Evolutionary conservation across 2,329 filamentous ascomycete species (phyloP), one percentile per base, ranked within the genome.

Genomic region (Aspergillus pseudonomiae): DNA sequence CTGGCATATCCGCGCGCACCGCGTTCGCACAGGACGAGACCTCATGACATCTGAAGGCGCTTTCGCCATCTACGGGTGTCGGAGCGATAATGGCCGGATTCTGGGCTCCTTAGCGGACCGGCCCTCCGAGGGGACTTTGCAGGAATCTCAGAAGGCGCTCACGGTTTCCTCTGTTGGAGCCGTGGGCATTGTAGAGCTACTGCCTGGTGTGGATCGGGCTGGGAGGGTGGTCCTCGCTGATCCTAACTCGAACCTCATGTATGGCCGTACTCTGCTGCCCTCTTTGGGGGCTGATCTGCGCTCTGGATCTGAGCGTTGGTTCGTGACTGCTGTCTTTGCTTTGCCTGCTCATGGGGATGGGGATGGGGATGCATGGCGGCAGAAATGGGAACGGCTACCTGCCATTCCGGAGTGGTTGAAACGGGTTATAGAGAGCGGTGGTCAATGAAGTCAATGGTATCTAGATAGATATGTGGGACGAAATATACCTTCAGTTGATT

Each of bases 211-310:
- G 24, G 65, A 71, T 14, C 82, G 89, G 24, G 78, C 76, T 60
- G 91, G 90, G 3, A 88, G 85, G 73, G 81, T 92, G 30, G 86
- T 93, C 55, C 88, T 92, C 62, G 89, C 90, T 12, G 91, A 94
- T 74, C 90, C 91, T 7, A 93, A 94, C 78, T 91, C 89, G 55
- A 94, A 94, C 77, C 78, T 94, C 39, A 82, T 93, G 2, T 88
- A 92, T 78, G 87, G 88, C 63, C 81, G 91, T 63, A 92, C 89
- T 4, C 83, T 90, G 48, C 85, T 94, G 68, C 91, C 91, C 28
- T 89, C 89, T 34, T 77, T 94, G 71, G 86, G 88, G 72, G 83
- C 85, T 66, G 88, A 86, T 30, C 74, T 93, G 41, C 79, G 80
- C 59, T 80, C 82, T 52, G 89, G 86, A 0, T 80, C 86, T 69